Evolutionary conservation across 2,329 filamentous ascomycete species (phyloP).

Genomic region (Calonectria henricotiae): DNA sequence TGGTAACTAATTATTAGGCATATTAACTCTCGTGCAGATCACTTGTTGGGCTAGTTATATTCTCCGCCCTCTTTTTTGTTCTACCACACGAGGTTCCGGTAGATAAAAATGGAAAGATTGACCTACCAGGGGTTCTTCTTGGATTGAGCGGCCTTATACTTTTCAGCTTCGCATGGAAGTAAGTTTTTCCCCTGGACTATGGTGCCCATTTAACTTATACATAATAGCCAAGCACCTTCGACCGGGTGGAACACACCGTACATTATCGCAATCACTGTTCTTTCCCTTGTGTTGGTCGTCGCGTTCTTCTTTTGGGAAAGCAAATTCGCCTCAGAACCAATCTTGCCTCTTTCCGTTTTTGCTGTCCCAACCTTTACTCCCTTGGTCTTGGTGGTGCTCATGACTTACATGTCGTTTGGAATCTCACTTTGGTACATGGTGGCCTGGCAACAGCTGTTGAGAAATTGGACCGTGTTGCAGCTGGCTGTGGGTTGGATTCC

Average conservation of each 20-base stretch:
- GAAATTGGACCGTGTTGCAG: conserved; percentile 59
- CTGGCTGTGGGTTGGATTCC: conserved; percentile 59
- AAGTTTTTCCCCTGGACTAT: conserved; percentile 19
- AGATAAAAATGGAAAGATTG: conserved; percentile 50
- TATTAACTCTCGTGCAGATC: conserved; percentile 29
- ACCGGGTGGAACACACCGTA: conserved; percentile 64
- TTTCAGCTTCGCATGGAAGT: conserved; percentile 71
- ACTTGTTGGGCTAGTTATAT: conserved; percentile 29
- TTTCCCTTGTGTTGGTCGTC: conserved; percentile 54
- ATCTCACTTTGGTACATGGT: conserved; percentile 67
- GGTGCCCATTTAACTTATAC: neutral
- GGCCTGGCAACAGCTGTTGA: conserved; percentile 63
- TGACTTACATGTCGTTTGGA: conserved; percentile 67
- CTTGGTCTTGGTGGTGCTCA: conserved; percentile 62
- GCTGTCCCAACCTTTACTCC: conserved; percentile 62
- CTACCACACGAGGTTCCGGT: conserved; percentile 46
- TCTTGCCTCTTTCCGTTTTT: conserved; percentile 66
- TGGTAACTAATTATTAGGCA: neutral
- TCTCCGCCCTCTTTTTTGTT: conserved; percentile 34
- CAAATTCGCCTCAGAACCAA: conserved; percentile 59
- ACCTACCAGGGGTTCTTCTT: conserved; percentile 60
- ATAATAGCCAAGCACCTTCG: conserved; percentile 59
- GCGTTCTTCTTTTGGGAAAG: conserved; percentile 63
- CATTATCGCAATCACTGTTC: conserved; percentile 59
- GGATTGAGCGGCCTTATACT: conserved; percentile 62